Evolutionary conservation across 495 filamentous ascomycete species (phyloP).

Genomic region (Letharia lupina): DNA sequence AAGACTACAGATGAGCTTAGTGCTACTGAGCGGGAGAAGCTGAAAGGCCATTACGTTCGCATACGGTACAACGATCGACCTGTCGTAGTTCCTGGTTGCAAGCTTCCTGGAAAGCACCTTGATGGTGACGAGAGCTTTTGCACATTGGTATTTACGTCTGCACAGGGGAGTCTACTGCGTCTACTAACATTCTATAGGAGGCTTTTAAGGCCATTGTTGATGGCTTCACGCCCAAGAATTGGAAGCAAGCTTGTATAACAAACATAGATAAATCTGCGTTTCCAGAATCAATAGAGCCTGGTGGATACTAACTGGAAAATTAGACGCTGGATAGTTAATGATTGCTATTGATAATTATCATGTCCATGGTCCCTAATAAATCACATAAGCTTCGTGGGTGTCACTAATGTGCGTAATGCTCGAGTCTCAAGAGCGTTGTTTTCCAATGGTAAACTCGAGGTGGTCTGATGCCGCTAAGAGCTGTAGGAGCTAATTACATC

Average conservation of each 20-base stretch:
- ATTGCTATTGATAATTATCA: background rate
- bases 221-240: conserved; percentile 75
- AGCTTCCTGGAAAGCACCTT: conserved; percentile 68
- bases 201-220: conserved; percentile 90
- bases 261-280: conserved; percentile 53
- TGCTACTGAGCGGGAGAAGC: conserved; percentile 41
- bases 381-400: background rate
- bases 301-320: conserved; percentile 30
- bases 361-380: background rate
- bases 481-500: too few species aligned
- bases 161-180: background rate
- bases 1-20: conserved; percentile 42
- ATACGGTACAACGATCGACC: conserved; percentile 83
- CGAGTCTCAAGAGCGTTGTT: background rate
- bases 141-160: conserved; percentile 55
- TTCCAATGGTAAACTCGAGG: background rate
- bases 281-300: conserved; percentile 45
- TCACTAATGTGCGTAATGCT: background rate
- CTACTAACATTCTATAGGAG: conserved; percentile 38
- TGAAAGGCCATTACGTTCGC: conserved; percentile 81
- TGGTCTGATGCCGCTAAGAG: background rate
- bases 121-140: conserved; percentile 87
- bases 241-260: conserved; percentile 62
- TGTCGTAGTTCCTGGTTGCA: conserved; percentile 74
- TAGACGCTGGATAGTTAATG: background rate